Percentiles rank a stretch among this genome's conserved stretches.
These are phyloP conservation scores for Tremella yokohamensis DNA, from an alignment of 768 basidiomycete genomes.

Conservation along the genomic window DNA sequence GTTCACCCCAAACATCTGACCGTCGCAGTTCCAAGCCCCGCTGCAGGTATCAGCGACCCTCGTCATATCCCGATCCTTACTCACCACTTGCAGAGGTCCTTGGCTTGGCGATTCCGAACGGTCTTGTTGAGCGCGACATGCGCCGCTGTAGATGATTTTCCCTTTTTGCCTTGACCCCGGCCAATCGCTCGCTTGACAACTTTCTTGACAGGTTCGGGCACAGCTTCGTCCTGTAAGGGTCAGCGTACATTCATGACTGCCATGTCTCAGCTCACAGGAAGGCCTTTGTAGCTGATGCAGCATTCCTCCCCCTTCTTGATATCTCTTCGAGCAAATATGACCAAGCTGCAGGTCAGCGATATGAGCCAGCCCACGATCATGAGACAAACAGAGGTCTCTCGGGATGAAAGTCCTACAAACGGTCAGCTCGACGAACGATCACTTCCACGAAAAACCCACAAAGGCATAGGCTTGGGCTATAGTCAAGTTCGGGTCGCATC, in stretches of 20 bases:
- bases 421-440: not conserved
- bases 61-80: not conserved
- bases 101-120: not conserved
- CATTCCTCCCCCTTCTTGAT: slow-evolving; percentile 41
- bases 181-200: not conserved
- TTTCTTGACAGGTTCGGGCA: slow-evolving; percentile 4
- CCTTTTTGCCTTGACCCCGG: slow-evolving; percentile 11
- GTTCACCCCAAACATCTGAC: slow-evolving; percentile 27
- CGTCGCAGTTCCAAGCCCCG: slow-evolving; percentile 32
- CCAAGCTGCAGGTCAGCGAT: slow-evolving; percentile 29
- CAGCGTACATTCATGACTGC: not conserved
- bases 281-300: slow-evolving; percentile 49
- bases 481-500: slow-evolving; percentile 78
- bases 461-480: slow-evolving; percentile 74
- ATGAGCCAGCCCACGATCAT: not conserved
- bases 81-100: slow-evolving; percentile 10
- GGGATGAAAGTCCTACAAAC: slow-evolving; percentile 46
- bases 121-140: slow-evolving; percentile 12
- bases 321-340: slow-evolving; percentile 41
- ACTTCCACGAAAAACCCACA: slow-evolving; percentile 47
- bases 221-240: slow-evolving; percentile 11
- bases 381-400: slow-evolving; percentile 41
- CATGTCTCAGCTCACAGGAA: slow-evolving; percentile 27
- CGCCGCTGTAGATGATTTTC: slow-evolving; percentile 18
- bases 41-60: slow-evolving; percentile 7